Evolutionary conservation across 2,329 filamentous ascomycete species (phyloP), one percentile per base, ranked within the genome.

Genomic region (Xylaria sp.): DNA sequence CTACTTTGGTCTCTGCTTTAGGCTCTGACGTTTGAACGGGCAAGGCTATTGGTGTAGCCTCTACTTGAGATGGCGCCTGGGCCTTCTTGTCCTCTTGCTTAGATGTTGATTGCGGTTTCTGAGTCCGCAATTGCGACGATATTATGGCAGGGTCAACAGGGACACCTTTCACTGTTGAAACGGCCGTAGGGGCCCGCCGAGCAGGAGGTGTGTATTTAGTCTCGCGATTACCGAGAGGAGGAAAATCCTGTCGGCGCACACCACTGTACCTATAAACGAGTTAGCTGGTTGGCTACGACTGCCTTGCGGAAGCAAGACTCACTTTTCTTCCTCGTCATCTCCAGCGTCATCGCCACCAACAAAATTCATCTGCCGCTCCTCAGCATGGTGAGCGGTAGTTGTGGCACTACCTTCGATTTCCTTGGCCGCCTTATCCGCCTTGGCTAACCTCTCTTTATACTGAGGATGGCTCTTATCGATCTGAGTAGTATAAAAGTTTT

Each of bases 281-380:
- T 64, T 60, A 65, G 64, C 37, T 31, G 56, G 50, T 31, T 35
- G 50, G 46, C 17, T 7, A 19, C 37, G 37, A 37, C 11, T 23
- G 4, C 23, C n/a, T 7, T 54, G 15, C 1, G 7, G 19, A 37
- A 9, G 31, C 8, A 37, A 43, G 23, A 76, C 86, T 70, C 83
- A 93, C 88, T 95, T 97, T 74, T 96, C 94, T 79, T 99, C 95
- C 78, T 99, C 95, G 67, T 97, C 92, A 14, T 87, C 89, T 61
- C 85, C 88, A 54, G 88, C 87, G 55, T 90, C 85, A 40, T 86
- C 84, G 9, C 83, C 81, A 12, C 84, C 84, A n/a, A 87, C 81
- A 68, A 81, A 86, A 67, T 90, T 87, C 84, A 87, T 84, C 55
- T 92, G 85, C 73, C 94, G 89, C 80, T 99, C 95, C 78, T 98